Conservation (phyloP, 768 basidiomycete genomes). For the Agrocybe chaxingu region DNA sequence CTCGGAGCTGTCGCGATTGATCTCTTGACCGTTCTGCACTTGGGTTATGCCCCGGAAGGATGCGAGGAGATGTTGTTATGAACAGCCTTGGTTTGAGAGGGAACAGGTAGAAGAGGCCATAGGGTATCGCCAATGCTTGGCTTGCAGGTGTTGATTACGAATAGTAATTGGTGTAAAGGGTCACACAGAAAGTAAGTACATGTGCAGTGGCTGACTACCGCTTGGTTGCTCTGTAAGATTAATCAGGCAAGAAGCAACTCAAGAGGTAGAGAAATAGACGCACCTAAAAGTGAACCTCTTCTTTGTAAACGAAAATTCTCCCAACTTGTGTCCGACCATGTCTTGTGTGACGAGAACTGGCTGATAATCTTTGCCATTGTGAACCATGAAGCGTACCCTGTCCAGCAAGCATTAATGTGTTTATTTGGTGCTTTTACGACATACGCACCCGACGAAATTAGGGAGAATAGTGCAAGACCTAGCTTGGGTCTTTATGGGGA, state of each 20-base stretch:
- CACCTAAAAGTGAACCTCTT: constrained; percentile 86
- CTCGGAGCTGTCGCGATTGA: no score
- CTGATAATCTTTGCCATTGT: constrained; percentile 89
- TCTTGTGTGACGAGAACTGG: constrained; percentile 90
- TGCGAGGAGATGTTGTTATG: no score
- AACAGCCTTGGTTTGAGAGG: no score
- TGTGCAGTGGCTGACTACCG: constrained; percentile 8
- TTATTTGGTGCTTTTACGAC: background rate
- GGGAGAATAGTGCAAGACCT: constrained; percentile 91
- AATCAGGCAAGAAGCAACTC: background rate
- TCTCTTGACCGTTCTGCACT: no score
- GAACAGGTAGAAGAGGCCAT: no score
- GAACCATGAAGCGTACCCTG: constrained; percentile 86
- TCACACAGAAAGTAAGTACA: background rate
- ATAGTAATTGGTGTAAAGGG: background rate
- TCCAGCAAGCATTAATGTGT: background rate
- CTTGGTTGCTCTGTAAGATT: constrained; percentile 11
- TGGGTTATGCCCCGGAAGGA: no score
- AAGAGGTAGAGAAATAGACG: constrained; percentile 27
- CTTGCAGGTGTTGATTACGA: background rate
- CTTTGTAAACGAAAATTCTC: constrained; percentile 90
- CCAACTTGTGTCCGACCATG: constrained; percentile 98
- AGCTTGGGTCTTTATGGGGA: constrained; percentile 86
- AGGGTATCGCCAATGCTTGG: no score
- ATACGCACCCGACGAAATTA: constrained; percentile 86